These are phyloP conservation scores for Suaeda aralocaspica DNA, from an alignment of 148 eudicot species.

Conservation along the genomic window DNA sequence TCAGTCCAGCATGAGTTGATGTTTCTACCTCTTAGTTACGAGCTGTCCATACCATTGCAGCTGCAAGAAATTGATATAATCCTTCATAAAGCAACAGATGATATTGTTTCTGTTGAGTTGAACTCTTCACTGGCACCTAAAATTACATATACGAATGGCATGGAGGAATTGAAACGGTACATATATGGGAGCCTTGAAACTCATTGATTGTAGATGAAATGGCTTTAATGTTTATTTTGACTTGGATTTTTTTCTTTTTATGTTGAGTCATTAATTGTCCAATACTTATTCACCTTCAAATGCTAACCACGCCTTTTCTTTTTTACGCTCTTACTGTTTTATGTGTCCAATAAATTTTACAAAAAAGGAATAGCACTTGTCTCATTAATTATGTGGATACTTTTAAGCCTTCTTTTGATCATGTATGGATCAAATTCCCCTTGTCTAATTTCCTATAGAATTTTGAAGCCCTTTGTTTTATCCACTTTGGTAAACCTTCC, in stretches of 20 bases:
- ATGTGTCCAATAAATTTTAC: neutral
- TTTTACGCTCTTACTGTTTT: neutral
- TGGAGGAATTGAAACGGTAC: conserved; percentile 57
- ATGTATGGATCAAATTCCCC: neutral
- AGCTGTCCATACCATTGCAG: conserved; percentile 60
- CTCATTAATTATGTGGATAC: neutral
- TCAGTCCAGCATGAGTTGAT: conserved; percentile 62
- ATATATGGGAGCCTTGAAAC: neutral
- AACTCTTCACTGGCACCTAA: conserved; percentile 40
- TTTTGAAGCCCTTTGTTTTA: neutral
- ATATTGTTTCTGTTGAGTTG: conserved; percentile 68
- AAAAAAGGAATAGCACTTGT: neutral
- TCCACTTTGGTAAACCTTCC: neutral
- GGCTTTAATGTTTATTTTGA: neutral
- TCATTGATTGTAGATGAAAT: neutral
- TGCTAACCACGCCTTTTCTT: neutral
- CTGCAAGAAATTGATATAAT: conserved; percentile 62
- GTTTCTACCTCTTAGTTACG: conserved; percentile 76
- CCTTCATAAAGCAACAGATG: conserved; percentile 95
- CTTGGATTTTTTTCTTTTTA: neutral
- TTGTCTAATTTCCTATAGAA: neutral
- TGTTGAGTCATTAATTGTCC: neutral
- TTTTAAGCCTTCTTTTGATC: neutral
- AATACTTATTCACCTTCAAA: neutral
- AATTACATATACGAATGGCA: conserved; percentile 56